These are phyloP conservation scores for Trichophyton verrucosum DNA, from an alignment of 2,329 filamentous ascomycete species.

Conservation along the genomic window DNA sequence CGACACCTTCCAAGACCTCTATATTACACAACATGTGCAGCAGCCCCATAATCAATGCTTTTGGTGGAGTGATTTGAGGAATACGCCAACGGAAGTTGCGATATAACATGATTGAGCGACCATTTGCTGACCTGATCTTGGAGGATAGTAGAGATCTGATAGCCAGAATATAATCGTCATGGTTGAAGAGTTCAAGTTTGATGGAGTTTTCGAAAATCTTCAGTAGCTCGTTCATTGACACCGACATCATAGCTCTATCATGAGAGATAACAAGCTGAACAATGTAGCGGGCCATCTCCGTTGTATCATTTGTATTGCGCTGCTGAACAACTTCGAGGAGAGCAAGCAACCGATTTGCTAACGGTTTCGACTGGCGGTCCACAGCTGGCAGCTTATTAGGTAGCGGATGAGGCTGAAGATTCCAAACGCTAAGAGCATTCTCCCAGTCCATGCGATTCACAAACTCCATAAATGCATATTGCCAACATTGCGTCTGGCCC, in stretches of 20 bases:
- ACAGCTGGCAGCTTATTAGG: not conserved
- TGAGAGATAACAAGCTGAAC: conserved; percentile 19
- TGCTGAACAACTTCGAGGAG: conserved; percentile 12
- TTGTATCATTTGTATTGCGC: not conserved
- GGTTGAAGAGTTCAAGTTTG: not conserved
- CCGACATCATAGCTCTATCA: conserved; percentile 17
- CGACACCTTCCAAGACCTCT: conserved; percentile 25
- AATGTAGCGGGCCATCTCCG: conserved; percentile 17
- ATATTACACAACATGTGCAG: conserved; percentile 19
- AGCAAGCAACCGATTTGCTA: conserved; percentile 17
- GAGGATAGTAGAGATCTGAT: conserved; percentile 23
- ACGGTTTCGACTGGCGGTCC: conserved; percentile 5
- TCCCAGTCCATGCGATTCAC: conserved; percentile 24
- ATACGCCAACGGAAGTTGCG: conserved; percentile 29
- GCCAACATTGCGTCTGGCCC: conserved; percentile 20
- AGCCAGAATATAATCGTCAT: conserved; percentile 19
- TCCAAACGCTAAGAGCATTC: conserved; percentile 22
- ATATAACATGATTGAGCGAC: conserved; percentile 28
- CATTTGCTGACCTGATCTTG: conserved; percentile 18
- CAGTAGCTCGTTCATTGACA: conserved; percentile 22
- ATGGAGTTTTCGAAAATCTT: conserved; percentile 16
- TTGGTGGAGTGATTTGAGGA: conserved; percentile 15
- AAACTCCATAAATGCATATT: conserved; percentile 22
- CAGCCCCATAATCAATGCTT: conserved; percentile 18
- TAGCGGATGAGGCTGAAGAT: conserved; percentile 13